Evolutionary conservation across 805 yeast species (phyloP).

Genomic region (Yarrowia sp.): DNA sequence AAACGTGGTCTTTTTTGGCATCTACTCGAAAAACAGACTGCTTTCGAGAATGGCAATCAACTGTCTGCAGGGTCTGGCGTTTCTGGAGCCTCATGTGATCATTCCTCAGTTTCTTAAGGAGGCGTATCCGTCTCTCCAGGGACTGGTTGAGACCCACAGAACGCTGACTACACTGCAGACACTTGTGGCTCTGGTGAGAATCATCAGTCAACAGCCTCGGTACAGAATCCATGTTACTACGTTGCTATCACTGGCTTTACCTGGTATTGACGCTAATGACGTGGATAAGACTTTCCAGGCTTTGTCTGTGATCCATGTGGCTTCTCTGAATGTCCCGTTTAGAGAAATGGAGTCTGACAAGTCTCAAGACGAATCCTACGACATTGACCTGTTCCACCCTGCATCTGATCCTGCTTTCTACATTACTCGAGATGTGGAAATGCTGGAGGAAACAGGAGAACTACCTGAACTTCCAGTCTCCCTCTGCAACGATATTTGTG

Average conservation of each 20-base stretch:
- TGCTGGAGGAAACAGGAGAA: slow-evolving; percentile 41
- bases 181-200: slow-evolving; percentile 61
- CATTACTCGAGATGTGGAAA: slow-evolving; percentile 60
- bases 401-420: slow-evolving; percentile 36
- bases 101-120: slow-evolving; percentile 46
- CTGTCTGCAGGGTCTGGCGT: slow-evolving; percentile 60
- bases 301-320: slow-evolving; percentile 62
- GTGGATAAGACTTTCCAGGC: slow-evolving; percentile 66
- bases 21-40: slow-evolving; percentile 67
- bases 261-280: slow-evolving; percentile 89
- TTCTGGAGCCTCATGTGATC: slow-evolving; percentile 50
- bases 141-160: slow-evolving; percentile 62
- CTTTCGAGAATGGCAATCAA: slow-evolving; percentile 57
- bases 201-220: slow-evolving; percentile 57
- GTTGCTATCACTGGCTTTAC: slow-evolving; percentile 61
- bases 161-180: slow-evolving; percentile 67
- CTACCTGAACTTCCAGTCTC: neutral
- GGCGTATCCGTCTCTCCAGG: slow-evolving; percentile 53
- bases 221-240: slow-evolving; percentile 78
- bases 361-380: slow-evolving; percentile 28
- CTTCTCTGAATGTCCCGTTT: slow-evolving; percentile 71
- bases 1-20: slow-evolving; percentile 60
- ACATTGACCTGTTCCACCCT: neutral
- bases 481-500: slow-evolving; percentile 51
- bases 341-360: slow-evolving; percentile 47